Percentiles rank a stretch among this genome's conserved stretches.
phyloP scores from a whole-genome alignment of 2,329 filamentous ascomycete genomes.

The Trichoderma sp. region DNA sequence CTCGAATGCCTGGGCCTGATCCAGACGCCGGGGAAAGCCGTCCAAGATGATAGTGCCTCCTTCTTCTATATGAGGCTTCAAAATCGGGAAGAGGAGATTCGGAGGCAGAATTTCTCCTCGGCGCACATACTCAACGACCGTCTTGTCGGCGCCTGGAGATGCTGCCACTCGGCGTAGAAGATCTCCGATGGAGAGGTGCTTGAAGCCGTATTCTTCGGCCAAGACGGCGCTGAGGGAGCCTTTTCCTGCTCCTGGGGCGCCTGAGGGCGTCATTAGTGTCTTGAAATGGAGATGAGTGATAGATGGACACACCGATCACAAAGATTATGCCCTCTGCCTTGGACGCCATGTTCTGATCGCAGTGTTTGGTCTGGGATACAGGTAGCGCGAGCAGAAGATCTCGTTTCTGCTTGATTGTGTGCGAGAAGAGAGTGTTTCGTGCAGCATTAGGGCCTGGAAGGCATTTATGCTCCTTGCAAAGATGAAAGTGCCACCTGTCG shows the following conservation, averaged over 20 bases:
- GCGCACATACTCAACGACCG: neutral
- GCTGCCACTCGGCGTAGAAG: neutral
- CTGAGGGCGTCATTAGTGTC: neutral
- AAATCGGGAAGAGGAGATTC: neutral
- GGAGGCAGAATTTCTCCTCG: slow-evolving; percentile 1
- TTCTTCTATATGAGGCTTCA: neutral
- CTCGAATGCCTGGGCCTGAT: neutral
- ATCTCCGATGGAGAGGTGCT: slow-evolving; percentile 1
- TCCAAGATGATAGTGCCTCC: neutral
- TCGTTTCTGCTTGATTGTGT: neutral
- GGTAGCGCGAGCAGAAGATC: neutral
- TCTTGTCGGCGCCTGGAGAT: neutral
- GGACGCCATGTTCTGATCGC: neutral
- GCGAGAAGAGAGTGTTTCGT: neutral
- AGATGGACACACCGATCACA: neutral
- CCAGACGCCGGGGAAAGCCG: neutral
- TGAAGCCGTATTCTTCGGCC: neutral
- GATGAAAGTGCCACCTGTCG: neutral
- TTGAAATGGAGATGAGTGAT: neutral
- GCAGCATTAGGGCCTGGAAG: neutral
- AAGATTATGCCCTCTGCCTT: neutral
- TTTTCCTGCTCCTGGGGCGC: slow-evolving; percentile 2
- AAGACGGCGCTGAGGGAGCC: neutral
- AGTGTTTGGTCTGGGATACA: neutral
- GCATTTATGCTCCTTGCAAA: neutral